A percentile compares a stretch with the other conserved stretches of the same genome.
Evolutionary conservation across 1,139 yeast genomes (phyloP).

Genomic region (Kodamaea sp.): DNA sequence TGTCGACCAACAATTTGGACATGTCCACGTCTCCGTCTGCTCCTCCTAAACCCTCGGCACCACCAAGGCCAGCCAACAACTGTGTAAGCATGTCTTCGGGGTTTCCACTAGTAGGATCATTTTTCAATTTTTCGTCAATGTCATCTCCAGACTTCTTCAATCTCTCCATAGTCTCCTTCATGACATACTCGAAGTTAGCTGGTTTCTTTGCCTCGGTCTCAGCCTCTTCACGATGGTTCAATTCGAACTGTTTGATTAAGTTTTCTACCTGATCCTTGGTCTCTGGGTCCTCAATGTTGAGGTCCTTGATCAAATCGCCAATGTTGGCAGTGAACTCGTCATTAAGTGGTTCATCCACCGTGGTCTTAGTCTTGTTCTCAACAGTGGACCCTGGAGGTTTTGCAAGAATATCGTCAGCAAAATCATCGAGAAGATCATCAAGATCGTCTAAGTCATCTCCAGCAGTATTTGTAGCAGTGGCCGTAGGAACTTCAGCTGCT

Average conservation of each 20-base stretch:
- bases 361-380: slow-evolving; percentile 17
- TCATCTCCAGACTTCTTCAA: slow-evolving; percentile 68
- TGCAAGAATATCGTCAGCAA: slow-evolving; percentile 71
- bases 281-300: slow-evolving; percentile 59
- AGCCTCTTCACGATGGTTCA: slow-evolving; percentile 35
- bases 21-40: slow-evolving; percentile 52
- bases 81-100: slow-evolving; percentile 65
- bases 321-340: slow-evolving; percentile 53
- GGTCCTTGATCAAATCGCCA: slow-evolving; percentile 57
- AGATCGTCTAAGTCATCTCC: slow-evolving; percentile 71
- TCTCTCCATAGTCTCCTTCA: slow-evolving; percentile 79
- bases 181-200: slow-evolving; percentile 68
- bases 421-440: slow-evolving; percentile 73
- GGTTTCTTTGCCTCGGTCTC: slow-evolving; percentile 35
- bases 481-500: slow-evolving; percentile 5
- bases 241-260: slow-evolving; percentile 48
- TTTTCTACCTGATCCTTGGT: slow-evolving; percentile 57
- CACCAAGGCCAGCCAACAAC: slow-evolving; percentile 49
- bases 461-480: slow-evolving; percentile 14
- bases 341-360: slow-evolving; percentile 24
- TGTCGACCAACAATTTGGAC: slow-evolving; percentile 68
- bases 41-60: slow-evolving; percentile 33
- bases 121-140: slow-evolving; percentile 62
- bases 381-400: slow-evolving; percentile 57
- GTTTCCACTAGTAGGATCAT: slow-evolving; percentile 43